Base-by-base conservation (phyloP, 768 basidiomycete genomes). In the Tricholoma furcatifolium region DNA sequence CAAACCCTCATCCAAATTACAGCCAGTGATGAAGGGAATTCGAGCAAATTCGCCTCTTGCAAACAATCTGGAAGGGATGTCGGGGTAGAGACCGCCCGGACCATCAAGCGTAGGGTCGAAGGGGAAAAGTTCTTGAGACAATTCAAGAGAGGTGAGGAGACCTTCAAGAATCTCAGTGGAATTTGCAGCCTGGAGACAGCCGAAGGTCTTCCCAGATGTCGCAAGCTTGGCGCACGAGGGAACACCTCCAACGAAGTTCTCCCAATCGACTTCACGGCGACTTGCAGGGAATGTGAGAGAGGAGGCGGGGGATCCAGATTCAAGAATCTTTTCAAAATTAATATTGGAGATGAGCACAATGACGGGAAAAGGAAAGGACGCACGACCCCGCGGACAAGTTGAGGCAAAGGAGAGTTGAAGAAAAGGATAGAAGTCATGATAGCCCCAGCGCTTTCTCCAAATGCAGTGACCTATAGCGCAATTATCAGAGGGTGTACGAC, bases 361-460 rank as follows among this genome's bases (percentile, higher is more conserved):
- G 14, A 30, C 12, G 17, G 24, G 17, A 38, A 42, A 38, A 20
- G 14, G 34, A 43, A 35, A 39, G 7, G 17, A 43, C 70, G 43
- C 59, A 72, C 72, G 1, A 62, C 72, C 10, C 62, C 69, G 51
- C 70, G 53, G 2, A 66, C 70, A 21, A 69, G 56, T 15, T 54
- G 43, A 7, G 43, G 39, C 21, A 75, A 38, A 1, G 59, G 54
- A 2, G 70, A 63, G 53, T 70, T 67, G 27, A 77, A 56, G 50
- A 67, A 67, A 4, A 74, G 69, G 48, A 72, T 56, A 1, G 70
- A 60, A 18, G 72, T 73, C 61, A 68, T 70, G 18, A 76, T 74
- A 1, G 79, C 70, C 0, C 80, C 80, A 0, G 80, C 79, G n/a
- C 71, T 74, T 58, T 80, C 69, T 3, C 80, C 80, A 46, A 74